Conservation (phyloP, 148 eudicot genomes). For the Linanthus parryae region DNA sequence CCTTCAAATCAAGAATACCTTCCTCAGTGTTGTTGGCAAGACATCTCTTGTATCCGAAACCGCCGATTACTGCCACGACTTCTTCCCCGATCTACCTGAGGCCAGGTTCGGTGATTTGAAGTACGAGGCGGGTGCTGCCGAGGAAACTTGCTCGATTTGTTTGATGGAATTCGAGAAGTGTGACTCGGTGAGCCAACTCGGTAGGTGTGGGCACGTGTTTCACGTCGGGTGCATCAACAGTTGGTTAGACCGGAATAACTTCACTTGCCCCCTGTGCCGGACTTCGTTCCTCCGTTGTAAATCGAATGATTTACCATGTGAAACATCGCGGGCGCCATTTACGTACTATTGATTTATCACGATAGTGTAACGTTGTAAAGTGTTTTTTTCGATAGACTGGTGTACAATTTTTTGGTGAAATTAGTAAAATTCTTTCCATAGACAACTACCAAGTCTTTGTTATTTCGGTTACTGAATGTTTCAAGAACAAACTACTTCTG, state of each 20-base stretch:
- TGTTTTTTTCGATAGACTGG: no score
- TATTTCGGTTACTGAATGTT: no score
- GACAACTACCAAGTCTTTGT: no score
- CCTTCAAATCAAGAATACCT: background rate
- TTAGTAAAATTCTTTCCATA: no score
- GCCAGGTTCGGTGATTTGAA: background rate
- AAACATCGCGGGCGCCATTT: no score
- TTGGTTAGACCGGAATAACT: conserved; percentile 3
- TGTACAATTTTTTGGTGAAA: no score
- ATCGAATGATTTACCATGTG: no score
- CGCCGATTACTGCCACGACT: background rate
- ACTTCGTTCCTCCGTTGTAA: no score
- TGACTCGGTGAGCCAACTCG: conserved; percentile 2
- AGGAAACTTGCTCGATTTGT: conserved; percentile 6
- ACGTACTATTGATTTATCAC: no score
- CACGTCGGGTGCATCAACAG: conserved; percentile 1
- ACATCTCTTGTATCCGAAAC: background rate
- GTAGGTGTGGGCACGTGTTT: conserved; percentile 4
- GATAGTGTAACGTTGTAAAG: no score
- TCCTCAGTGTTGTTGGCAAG: background rate
- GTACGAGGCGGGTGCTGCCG: no score
- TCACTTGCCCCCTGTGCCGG: conserved; percentile 8
- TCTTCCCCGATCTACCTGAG: background rate
- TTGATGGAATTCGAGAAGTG: conserved; percentile 2
- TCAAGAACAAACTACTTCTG: no score